Evolutionary conservation across 2,329 filamentous ascomycete genomes (phyloP).

Genomic region (Penicillium sp.): DNA sequence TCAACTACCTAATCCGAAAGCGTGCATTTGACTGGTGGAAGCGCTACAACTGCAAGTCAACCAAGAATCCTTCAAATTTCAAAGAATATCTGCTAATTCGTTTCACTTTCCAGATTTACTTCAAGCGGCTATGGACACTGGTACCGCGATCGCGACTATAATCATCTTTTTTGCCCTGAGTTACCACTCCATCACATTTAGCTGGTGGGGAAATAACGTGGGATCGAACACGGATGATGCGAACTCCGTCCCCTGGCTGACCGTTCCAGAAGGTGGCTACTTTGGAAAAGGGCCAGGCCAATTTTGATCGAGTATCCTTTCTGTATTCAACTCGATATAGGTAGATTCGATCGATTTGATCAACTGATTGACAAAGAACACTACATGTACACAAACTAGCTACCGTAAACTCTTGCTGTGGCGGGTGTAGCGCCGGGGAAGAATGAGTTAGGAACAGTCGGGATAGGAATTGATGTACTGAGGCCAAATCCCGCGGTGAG

Average conservation of each 20-base stretch:
- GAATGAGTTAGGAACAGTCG: constrained; percentile 28
- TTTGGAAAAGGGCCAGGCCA: constrained; percentile 5
- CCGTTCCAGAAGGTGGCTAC: not conserved
- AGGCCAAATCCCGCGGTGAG: constrained; percentile 25
- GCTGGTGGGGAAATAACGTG: constrained; percentile 69
- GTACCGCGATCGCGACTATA: constrained; percentile 65
- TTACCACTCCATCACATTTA: constrained; percentile 49
- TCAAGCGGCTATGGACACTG: constrained; percentile 69
- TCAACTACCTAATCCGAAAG: constrained; percentile 68
- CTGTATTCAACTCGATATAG: no score
- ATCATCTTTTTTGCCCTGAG: constrained; percentile 65
- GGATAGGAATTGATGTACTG: constrained; percentile 23
- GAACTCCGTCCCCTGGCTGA: constrained; percentile 21
- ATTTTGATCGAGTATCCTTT: not conserved
- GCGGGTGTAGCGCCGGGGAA: constrained; percentile 31
- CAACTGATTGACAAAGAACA: not conserved
- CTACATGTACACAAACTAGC: not conserved
- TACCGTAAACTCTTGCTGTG: constrained; percentile 17
- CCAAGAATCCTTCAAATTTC: not conserved
- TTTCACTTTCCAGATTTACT: constrained; percentile 44
- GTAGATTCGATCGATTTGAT: not conserved
- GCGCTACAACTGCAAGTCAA: constrained; percentile 68
- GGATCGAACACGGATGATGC: constrained; percentile 64
- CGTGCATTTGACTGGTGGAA: constrained; percentile 72
- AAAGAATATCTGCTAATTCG: not conserved